Conservation (phyloP, 257 asterid genomes). For the Fraxinus anomala region DNA sequence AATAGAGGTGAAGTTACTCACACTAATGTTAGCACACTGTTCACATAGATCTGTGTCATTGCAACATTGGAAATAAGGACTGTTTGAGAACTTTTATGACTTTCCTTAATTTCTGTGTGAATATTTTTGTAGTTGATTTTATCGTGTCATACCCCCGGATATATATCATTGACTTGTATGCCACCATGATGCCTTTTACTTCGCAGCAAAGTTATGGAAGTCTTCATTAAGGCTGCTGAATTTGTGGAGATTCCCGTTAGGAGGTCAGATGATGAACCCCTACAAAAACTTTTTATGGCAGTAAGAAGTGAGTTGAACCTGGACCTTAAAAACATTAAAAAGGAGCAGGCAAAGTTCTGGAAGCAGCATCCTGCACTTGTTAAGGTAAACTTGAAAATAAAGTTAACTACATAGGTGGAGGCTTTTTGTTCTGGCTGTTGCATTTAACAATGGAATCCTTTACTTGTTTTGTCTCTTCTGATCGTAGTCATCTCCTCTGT, state of each 20-base stretch:
- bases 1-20: background rate
- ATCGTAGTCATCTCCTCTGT: slow-evolving; percentile 20
- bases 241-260: slow-evolving; percentile 81
- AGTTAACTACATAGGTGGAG: slow-evolving; percentile 1
- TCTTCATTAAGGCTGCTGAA: slow-evolving; percentile 83
- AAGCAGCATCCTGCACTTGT: slow-evolving; percentile 81
- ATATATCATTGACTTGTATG: slow-evolving; percentile 20
- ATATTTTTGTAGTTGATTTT: slow-evolving; percentile 5
- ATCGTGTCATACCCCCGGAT: slow-evolving; percentile 1
- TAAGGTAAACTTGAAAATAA: slow-evolving; percentile 54
- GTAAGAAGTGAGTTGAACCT: slow-evolving; percentile 74
- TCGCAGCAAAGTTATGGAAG: slow-evolving; percentile 86
- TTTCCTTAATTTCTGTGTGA: slow-evolving; percentile 9
- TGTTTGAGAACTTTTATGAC: background rate
- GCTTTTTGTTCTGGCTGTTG: slow-evolving; percentile 14
- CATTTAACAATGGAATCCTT: background rate
- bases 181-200: slow-evolving; percentile 29
- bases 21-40: background rate
- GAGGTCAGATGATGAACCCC: slow-evolving; percentile 79
- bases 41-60: background rate
- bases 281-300: slow-evolving; percentile 70
- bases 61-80: background rate
- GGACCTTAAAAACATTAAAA: slow-evolving; percentile 71
- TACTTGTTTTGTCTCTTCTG: slow-evolving; percentile 17
- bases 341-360: slow-evolving; percentile 92